Base-by-base conservation (phyloP, 1,139 yeast genomes). In the Lizanozyma gosingica region DNA sequence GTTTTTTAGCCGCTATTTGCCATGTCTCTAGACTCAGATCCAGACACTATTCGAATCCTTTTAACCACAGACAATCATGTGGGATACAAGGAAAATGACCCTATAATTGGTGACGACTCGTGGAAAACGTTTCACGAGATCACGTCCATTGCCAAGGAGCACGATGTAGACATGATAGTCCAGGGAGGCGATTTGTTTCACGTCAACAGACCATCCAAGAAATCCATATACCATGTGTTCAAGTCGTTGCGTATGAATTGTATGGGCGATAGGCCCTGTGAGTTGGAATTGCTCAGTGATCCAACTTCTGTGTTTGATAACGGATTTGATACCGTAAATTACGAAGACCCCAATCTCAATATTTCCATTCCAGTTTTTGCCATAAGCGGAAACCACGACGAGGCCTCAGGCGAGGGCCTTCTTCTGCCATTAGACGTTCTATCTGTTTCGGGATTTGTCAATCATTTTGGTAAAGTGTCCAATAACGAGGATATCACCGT, bases 1-100 rank as follows among this genome's bases (percentile, higher is more conserved):
- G n/a, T n/a, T n/a, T n/a, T n/a, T n/a, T n/a, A n/a, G n/a, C n/a
- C n/a, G n/a, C n/a, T n/a, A n/a, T n/a, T n/a, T n/a, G n/a, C n/a
- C n/a, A n/a, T n/a, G n/a, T n/a, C n/a, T n/a, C n/a, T n/a, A n/a
- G 29, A 22, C 6, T 22, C 29, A 6, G 29, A 22, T 22, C 29
- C 29, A 15, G 73, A 83, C 56, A 86, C 95, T 0, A 76, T 90
- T 15, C 63, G 86, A 36, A 75, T 92, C 17, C 74, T 92, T 34
- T 62, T 92, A 16, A 88, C 98, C 2, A 88, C 98, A 1, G 99
- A 92, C 54, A 92, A 92, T 56, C 99, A 92, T 67, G 95, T 92
- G 27, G 99, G 99, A 1, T 90, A 81, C 56, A 79, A 80, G 45
- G 98, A 92, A 55, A 75, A 76, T 36, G 98, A 92, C 56, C 92